Conservation (phyloP, 1,139 yeast species). For the Meyerozyma elateridarum region DNA sequence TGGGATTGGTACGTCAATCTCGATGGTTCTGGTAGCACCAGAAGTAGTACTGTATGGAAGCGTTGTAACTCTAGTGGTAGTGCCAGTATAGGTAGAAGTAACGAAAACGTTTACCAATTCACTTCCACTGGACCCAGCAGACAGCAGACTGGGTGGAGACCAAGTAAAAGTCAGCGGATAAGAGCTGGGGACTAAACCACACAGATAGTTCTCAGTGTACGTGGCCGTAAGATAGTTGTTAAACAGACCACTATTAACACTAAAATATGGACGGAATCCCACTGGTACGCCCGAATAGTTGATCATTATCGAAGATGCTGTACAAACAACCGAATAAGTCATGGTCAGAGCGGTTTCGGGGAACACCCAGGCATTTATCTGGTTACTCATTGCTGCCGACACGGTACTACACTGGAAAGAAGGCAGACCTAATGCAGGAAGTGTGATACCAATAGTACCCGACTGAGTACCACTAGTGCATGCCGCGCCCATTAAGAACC, state of each 20-base stretch:
- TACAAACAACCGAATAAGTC: not conserved
- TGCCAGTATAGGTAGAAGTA: conserved; percentile 8
- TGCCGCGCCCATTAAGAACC: not conserved
- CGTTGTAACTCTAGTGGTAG: conserved; percentile 10
- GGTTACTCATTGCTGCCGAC: conserved; percentile 1
- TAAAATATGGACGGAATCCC: not conserved
- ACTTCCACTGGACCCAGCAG: conserved; percentile 6
- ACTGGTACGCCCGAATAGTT: not conserved
- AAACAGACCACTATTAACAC: not conserved
- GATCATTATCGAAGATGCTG: not conserved
- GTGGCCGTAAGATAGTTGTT: not conserved
- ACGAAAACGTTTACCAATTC: conserved; percentile 4
- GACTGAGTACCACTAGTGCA: conserved; percentile 2
- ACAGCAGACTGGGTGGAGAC: conserved; percentile 9
- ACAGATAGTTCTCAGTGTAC: not conserved
- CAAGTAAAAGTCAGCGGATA: conserved; percentile 7
- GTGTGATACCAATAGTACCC: conserved; percentile 4
- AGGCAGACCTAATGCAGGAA: conserved; percentile 7
- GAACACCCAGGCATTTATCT: conserved; percentile 4
- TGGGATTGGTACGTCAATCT: conserved; percentile 7
- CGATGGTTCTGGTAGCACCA: not conserved
- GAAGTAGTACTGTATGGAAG: conserved; percentile 11
- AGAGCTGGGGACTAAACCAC: not conserved
- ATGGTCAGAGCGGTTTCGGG: conserved; percentile 3
- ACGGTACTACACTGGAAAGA: conserved; percentile 2